Conservation (phyloP, 352 stramenopile genomes). For the Globisporangium viniferum region DNA sequence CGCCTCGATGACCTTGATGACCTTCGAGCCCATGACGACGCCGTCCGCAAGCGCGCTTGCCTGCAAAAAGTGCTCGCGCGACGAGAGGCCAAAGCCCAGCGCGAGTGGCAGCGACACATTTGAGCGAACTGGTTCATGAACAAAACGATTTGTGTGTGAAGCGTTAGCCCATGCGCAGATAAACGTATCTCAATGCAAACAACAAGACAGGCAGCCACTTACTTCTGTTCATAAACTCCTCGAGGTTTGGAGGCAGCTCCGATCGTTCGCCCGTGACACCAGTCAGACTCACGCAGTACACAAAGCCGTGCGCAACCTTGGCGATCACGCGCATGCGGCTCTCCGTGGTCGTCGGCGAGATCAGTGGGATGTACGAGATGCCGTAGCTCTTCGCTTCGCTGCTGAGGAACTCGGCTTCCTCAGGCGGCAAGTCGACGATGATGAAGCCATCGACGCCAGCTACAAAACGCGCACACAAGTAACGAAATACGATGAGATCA, state of each 20-base stretch:
- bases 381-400: conserved; percentile 87
- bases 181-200: background rate
- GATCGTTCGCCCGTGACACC: conserved; percentile 93
- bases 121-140: conserved; percentile 56
- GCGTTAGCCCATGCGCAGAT: background rate
- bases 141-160: conserved; percentile 3
- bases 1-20: conserved; percentile 84
- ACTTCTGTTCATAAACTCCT: conserved; percentile 92
- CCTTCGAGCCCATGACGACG: conserved; percentile 87
- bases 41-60: conserved; percentile 91
- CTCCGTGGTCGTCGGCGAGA: conserved; percentile 97
- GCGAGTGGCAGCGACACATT: conserved; percentile 90
- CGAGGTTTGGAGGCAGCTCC: conserved; percentile 91
- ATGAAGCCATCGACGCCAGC: conserved; percentile 97
- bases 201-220: background rate
- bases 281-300: conserved; percentile 87
- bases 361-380: conserved; percentile 95
- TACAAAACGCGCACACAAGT: conserved; percentile 13
- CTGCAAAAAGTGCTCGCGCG: conserved; percentile 87
- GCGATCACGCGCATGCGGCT: conserved; percentile 87
- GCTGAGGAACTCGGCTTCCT: conserved; percentile 92
- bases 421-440: conserved; percentile 96
- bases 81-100: conserved; percentile 97
- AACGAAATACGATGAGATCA: conserved; percentile 22
- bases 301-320: conserved; percentile 74